Evolutionary conservation across 2,329 filamentous ascomycete species (phyloP).

Genomic region (Fusarium sp.): DNA sequence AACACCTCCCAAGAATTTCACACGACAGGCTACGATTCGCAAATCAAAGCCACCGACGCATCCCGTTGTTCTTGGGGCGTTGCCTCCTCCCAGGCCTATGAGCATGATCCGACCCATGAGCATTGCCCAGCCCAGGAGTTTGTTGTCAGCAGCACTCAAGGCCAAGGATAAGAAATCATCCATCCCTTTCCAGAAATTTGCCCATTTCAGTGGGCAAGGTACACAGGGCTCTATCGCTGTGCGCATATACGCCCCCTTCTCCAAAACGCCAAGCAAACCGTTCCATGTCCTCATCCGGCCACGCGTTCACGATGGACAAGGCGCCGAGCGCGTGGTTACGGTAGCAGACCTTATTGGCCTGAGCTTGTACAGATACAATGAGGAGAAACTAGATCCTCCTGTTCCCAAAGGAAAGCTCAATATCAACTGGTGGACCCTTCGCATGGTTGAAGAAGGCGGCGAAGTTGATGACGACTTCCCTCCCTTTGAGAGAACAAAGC

Average conservation of each 20-base stretch:
- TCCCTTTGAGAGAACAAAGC: slow-evolving; percentile 78
- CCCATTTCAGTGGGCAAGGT: slow-evolving; percentile 80
- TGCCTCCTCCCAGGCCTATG: slow-evolving; percentile 78
- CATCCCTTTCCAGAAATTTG: slow-evolving; percentile 82
- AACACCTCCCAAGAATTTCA: slow-evolving; percentile 72
- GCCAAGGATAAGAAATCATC: slow-evolving; percentile 76
- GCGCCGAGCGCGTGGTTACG: slow-evolving; percentile 71
- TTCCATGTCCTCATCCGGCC: slow-evolving; percentile 79
- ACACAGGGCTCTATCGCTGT: slow-evolving; percentile 81
- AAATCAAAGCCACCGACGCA: slow-evolving; percentile 69
- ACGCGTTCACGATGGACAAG: slow-evolving; percentile 75
- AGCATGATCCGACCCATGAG: slow-evolving; percentile 74
- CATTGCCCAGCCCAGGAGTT: slow-evolving; percentile 75
- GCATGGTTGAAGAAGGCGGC: slow-evolving; percentile 86
- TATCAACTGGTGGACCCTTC: slow-evolving; percentile 84
- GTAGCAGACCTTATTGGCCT: slow-evolving; percentile 87
- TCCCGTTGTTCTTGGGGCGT: slow-evolving; percentile 70
- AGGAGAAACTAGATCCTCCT: slow-evolving; percentile 78
- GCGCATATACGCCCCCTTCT: slow-evolving; percentile 82
- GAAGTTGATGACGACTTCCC: slow-evolving; percentile 90
- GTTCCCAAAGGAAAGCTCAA: slow-evolving; percentile 76
- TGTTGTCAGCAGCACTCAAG: slow-evolving; percentile 78
- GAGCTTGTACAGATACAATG: slow-evolving; percentile 80
- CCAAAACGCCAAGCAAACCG: slow-evolving; percentile 71
- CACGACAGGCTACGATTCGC: slow-evolving; percentile 72